Base-by-base conservation (phyloP, 371 early-diverging fungal genomes). In the Capniomyces stellatus region DNA sequence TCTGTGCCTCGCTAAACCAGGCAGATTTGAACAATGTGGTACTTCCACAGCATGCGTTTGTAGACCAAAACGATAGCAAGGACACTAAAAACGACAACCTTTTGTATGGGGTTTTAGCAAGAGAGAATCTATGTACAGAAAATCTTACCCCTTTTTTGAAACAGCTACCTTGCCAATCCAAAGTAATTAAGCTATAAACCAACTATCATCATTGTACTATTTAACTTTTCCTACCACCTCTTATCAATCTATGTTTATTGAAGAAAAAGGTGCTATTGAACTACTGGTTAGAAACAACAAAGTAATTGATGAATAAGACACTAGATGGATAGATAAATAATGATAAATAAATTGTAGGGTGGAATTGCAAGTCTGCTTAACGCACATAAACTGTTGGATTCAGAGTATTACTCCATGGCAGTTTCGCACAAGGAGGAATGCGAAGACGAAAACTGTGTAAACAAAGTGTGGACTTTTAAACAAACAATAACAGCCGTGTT, bases 61-160 rank as follows among this genome's bases (percentile, higher is more conserved):
- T 53, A 42, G 47, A 52, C 15, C 8, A 1, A 10, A 29, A 2
- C 18, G 15, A 28, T 43, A 52, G 29, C 13, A 43, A 18, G n/a
- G 19, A 39, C 25, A 46, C 42, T 27, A 43, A 40, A 18, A 39
- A 35, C 25, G 40, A 42, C 50, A 29, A 64, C 47, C 57, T 87
- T 40, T 75, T 89, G 10, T 89, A 85, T 55, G 87, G 84, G 1
- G 67, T 77, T 3, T 70, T 96, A 25, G 84, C 93, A 0, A 83
- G 85, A 58, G 98, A 97, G 62, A 83, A 79, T 58, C 86, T 90
- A 0, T 97, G 98, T 62, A 97, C 96, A 1, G 98, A 95, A 61
- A 97, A 97, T 64, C 69, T 97, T 62, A 94, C 95, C 2, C 95
- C 96, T 8, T 95, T 91, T 89, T 74, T 85, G 56, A 95, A 95